Evolutionary conservation across 1,139 yeast genomes (phyloP), one percentile per base, ranked within the genome.

Genomic region (Kodamaea sp.): DNA sequence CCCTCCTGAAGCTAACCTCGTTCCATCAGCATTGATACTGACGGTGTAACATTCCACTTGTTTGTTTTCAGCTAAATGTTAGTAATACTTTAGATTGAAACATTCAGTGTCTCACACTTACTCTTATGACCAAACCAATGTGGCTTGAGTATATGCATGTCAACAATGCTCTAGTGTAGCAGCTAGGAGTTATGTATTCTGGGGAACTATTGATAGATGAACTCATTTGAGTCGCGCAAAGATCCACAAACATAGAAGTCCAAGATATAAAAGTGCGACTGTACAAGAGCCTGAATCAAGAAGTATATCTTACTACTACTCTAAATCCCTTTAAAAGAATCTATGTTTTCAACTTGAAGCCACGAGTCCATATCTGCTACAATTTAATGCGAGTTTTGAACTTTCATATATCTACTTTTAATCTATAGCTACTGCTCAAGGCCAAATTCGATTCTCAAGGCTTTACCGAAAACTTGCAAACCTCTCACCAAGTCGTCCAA

Each of bases 1-100:
- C 1, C 98, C 98, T 11, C 98, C 98, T 1, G 97, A 83, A 1
- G 97, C 98, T 28, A 92, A 59, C 39, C 96, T 66, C 26, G 80
- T 62, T 2, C 96, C 96, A 59, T 88, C 95, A 0, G 86, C 76
- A 43, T 86, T 83, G 9, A 87, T 82, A 35, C 82, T 80, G 7
- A 90, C 77, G 0, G 97, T 80, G 56, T 88, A 92, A 23, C 95
- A 84, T 53, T 90, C 97, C 47, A 82, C 83, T 45, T 76, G 78
- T 47, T 87, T 76, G 45, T 81, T 80, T 49, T 88, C 96, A 55
- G 88, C 97, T 68, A 48, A 30, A 33, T 48, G 53, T 30, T 40
- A 40, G 41, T 46, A 34, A 8, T 10, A 16, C 14, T n/a, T 8
- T 12, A 34, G 9, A 18, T 18, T 7, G 21, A 18, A 35, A 27